Percentiles rank a stretch among this genome's conserved stretches.
Conservation (phyloP, 441 rosid genomes). For the Brassica hybrid region DNA sequence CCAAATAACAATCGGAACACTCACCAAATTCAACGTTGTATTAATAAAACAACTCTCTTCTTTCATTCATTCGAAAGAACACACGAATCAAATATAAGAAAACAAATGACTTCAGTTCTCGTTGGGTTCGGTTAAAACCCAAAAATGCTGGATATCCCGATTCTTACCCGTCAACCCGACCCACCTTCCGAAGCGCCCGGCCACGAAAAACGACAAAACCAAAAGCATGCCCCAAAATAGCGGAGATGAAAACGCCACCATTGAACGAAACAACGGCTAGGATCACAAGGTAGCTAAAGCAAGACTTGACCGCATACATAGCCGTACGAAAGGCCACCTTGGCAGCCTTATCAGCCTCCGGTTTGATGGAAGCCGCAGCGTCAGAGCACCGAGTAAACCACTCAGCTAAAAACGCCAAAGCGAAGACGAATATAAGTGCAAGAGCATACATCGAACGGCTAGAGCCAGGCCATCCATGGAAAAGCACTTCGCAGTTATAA, state of each 20-base stretch:
- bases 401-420: constrained; percentile 65
- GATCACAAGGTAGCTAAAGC: constrained; percentile 43
- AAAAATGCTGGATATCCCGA: not conserved
- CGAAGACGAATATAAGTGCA: constrained; percentile 64
- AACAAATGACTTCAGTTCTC: not conserved
- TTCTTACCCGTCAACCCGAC: constrained; percentile 35
- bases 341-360: constrained; percentile 37
- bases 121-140: not conserved
- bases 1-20: constrained; percentile 2
- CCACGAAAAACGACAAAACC: constrained; percentile 41
- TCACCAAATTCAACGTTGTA: not conserved
- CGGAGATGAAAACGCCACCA: constrained; percentile 40
- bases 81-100: constrained; percentile 12
- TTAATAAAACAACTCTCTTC: not conserved
- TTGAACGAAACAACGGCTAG: constrained; percentile 42
- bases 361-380: constrained; percentile 23
- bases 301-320: constrained; percentile 39
- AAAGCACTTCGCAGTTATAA: constrained; percentile 57
- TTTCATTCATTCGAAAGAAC: not conserved
- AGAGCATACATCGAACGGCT: constrained; percentile 64
- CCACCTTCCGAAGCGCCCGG: constrained; percentile 36
- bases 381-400: constrained; percentile 48
- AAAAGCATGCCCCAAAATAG: constrained; percentile 43
- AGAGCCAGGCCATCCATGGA: constrained; percentile 79
- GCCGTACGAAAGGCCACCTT: constrained; percentile 37